phyloP scores from a whole-genome alignment of 148 eudicot species.

The Silene conica region DNA sequence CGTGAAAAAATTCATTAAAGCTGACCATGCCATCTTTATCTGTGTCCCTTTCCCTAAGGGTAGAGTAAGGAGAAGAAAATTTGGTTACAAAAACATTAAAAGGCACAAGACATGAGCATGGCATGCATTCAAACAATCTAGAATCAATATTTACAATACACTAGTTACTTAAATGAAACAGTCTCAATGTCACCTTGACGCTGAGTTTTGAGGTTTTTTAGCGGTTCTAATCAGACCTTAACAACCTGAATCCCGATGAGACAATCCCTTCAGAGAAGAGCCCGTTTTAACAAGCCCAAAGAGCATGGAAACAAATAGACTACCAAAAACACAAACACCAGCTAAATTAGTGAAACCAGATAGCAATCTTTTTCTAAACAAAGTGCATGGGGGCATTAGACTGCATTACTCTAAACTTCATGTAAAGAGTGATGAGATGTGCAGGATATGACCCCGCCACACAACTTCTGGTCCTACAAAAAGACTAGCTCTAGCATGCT shows the following conservation, averaged over 20 bases:
- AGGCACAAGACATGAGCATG: conserved; percentile 10
- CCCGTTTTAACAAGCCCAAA: neutral
- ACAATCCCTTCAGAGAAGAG: neutral
- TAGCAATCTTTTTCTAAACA: neutral
- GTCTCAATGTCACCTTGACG: neutral
- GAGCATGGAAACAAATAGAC: conserved; percentile 7
- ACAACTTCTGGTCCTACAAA: neutral
- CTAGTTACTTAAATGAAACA: neutral
- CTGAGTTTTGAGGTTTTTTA: neutral
- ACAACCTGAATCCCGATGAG: neutral
- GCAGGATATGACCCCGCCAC: neutral
- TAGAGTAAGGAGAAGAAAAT: neutral
- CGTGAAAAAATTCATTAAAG: conserved; percentile 91
- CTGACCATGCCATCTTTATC: conserved; percentile 90
- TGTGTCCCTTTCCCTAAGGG: conserved; percentile 83
- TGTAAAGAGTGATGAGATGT: neutral
- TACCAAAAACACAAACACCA: neutral
- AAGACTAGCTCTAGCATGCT: neutral
- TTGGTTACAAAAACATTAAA: neutral
- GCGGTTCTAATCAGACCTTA: neutral
- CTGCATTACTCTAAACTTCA: neutral
- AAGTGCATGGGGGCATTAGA: neutral
- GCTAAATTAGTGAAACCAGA: neutral
- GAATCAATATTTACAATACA: neutral
- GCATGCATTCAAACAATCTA: neutral